These are phyloP conservation scores for Cafeteria roenbergensis DNA, from an alignment of 108 stramenopile species.

Conservation along the genomic window DNA sequence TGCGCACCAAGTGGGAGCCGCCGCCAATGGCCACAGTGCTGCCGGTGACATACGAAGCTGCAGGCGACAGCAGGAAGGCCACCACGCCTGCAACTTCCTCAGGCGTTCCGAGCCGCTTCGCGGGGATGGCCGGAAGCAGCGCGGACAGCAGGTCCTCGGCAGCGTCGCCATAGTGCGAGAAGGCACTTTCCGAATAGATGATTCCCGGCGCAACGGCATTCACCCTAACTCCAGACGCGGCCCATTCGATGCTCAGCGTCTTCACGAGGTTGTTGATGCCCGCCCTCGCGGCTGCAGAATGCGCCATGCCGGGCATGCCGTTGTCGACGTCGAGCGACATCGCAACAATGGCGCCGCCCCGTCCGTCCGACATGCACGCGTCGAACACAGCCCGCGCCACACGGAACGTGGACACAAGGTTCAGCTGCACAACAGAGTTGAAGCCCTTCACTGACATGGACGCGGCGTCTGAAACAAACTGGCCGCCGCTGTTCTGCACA, in stretches of 20 bases:
- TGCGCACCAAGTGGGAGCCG: too few relatives aligned
- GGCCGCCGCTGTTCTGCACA: slow-evolving; percentile 30
- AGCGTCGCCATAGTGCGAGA: slow-evolving; percentile 15
- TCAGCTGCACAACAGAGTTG: slow-evolving; percentile 12
- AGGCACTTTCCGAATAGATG: slow-evolving; percentile 21
- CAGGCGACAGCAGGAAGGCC: not conserved
- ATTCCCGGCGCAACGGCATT: slow-evolving; percentile 32
- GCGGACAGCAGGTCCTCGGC: not conserved
- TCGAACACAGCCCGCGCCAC: slow-evolving; percentile 16
- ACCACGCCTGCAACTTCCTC: not conserved
- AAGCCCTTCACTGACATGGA: slow-evolving; percentile 14
- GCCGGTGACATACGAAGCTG: not conserved
- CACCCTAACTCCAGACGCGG: slow-evolving; percentile 19
- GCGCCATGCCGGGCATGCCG: slow-evolving; percentile 29
- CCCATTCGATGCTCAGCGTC: slow-evolving; percentile 31
- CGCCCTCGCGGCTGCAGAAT: slow-evolving; percentile 24
- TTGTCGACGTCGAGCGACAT: slow-evolving; percentile 17
- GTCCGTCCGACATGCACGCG: slow-evolving; percentile 16
- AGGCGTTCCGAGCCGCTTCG: not conserved
- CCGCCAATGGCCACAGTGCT: not conserved
- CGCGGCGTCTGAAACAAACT: slow-evolving; percentile 14
- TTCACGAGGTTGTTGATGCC: slow-evolving; percentile 27
- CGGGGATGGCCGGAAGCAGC: not conserved
- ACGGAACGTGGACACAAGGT: slow-evolving; percentile 20
- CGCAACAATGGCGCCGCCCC: slow-evolving; percentile 26